Conservation (phyloP, 306 rosid species). For the Sphenostylis stenocarpa region DNA sequence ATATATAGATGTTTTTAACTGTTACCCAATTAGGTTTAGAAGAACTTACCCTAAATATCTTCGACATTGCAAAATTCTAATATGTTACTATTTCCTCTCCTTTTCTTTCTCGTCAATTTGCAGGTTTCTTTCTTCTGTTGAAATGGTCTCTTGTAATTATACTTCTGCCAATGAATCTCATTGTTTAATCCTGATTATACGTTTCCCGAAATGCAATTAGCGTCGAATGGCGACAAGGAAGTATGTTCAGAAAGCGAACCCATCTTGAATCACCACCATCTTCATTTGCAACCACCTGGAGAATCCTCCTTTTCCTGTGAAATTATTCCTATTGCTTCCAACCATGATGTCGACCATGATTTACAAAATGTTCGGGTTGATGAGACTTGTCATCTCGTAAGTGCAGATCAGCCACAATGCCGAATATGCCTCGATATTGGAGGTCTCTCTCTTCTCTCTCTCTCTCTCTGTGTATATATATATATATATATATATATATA, state of each 20-base stretch:
- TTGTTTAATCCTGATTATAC: conserved; percentile 45
- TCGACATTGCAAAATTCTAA: not conserved
- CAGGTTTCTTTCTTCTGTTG: conserved; percentile 56
- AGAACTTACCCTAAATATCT: not conserved
- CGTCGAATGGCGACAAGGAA: conserved; percentile 57
- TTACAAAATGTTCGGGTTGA: conserved; percentile 48
- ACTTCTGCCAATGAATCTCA: conserved; percentile 54
- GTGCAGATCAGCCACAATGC: conserved; percentile 78
- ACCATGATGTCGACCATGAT: conserved; percentile 37
- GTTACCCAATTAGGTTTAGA: not conserved
- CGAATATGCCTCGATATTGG: conserved; percentile 94
- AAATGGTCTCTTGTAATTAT: conserved; percentile 58
- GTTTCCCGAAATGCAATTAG: conserved; percentile 77
- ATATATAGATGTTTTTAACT: not conserved
- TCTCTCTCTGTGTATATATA: no score
- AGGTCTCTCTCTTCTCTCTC: conserved; percentile 50
- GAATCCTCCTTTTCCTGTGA: conserved; percentile 73
- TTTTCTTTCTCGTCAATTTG: conserved; percentile 12
- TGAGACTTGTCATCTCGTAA: conserved; percentile 63
- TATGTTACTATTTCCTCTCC: not conserved
- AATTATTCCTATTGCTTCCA: conserved; percentile 49
- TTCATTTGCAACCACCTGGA: conserved; percentile 43
- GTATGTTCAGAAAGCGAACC: conserved; percentile 69
- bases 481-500: not conserved
- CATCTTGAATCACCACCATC: conserved; percentile 76